Base-by-base conservation (phyloP, 768 basidiomycete species). In the Myochromella boudieri region DNA sequence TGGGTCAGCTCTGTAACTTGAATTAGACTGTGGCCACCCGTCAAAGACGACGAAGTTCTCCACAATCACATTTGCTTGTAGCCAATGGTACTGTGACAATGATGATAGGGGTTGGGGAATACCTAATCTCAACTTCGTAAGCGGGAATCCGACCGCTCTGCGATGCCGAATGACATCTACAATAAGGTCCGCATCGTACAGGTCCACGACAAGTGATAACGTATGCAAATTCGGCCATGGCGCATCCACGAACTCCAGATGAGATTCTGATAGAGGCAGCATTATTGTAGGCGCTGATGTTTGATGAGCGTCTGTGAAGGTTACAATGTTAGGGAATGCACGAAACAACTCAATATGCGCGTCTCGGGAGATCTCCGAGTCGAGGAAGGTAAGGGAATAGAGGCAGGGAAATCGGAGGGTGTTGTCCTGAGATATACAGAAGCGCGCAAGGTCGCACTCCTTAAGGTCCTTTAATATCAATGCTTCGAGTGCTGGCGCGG, bases 391-490 rank as follows among this genome's bases (percentile, higher is more conserved):
- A 37, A 80, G 63, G 6, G 60, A 61, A 28, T 57, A 61, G 31
- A 78, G 58, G 22, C 60, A 55, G 18, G 64, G 62, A 49, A 72
- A 76, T 44, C 59, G 63, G 3, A 48, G 17, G 8, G 44, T 40
- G 24, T 44, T 48, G 42, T 55, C 51, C 3, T 58, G 52, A 12
- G 53, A 38, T 3, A 51, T 42, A 57, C 65, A 64, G 44, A 78
- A 65, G 1, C 52, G 48, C 47, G 74, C 68, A 1, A 78, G 62
- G 49, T 78, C 77, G 27, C 58, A 55, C 31, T 72, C 67, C 25
- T 71, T 69, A 7, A 70, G 58, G 12, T 65, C 68, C 49, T 77
- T 76, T 43, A 79, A 59, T 3, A 67, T 65, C 33, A 79, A 58
- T 9, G 69, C 71, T 20, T 66, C 53, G 24, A 79, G 62, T 11